Percentiles rank a stretch among this genome's conserved stretches.
Evolutionary conservation across 2,329 filamentous ascomycete genomes (phyloP).

Genomic region (Seiridium cupressi): DNA sequence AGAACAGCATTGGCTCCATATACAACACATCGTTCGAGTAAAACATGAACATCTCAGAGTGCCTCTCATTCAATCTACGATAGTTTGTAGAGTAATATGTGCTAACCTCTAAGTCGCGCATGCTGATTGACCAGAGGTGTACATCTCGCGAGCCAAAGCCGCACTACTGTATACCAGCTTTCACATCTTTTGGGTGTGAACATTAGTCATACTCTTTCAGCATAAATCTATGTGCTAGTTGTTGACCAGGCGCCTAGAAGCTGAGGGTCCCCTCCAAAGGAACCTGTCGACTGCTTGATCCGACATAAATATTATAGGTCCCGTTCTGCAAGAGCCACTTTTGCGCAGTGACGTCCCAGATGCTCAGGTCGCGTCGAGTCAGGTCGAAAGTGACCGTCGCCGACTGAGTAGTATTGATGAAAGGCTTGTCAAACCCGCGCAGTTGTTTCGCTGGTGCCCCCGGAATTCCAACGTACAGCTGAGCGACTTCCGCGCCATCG

Average conservation of each 20-base stretch:
- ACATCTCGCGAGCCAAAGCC: too few relatives aligned
- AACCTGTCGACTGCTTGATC: conserved; percentile 45
- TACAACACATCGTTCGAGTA: too few relatives aligned
- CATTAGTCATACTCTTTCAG: too few relatives aligned
- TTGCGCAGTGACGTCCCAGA: conserved; percentile 62
- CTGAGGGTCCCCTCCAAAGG: conserved; percentile 36
- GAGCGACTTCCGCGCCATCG: conserved; percentile 44
- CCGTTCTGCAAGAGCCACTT: conserved; percentile 56
- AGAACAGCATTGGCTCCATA: too few relatives aligned
- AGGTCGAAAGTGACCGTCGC: conserved; percentile 49
- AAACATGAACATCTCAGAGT: too few relatives aligned
- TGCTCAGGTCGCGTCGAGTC: conserved; percentile 63
- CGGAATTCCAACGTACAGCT: conserved; percentile 48
- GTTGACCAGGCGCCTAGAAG: conserved; percentile 22
- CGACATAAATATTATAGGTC: conserved; percentile 42
- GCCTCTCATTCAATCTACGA: too few relatives aligned
- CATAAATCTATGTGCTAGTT: too few relatives aligned
- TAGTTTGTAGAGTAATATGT: too few relatives aligned
- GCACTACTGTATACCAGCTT: too few relatives aligned
- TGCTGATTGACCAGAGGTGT: too few relatives aligned
- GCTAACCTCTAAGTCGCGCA: too few relatives aligned
- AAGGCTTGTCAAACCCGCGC: conserved; percentile 64
- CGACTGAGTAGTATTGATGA: conserved; percentile 42
- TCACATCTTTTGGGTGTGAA: too few relatives aligned
- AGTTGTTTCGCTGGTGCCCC: conserved; percentile 54